Evolutionary conservation across 192 early-diverging fungal species (phyloP).

Genomic region (Backusella liffmaniae): DNA sequence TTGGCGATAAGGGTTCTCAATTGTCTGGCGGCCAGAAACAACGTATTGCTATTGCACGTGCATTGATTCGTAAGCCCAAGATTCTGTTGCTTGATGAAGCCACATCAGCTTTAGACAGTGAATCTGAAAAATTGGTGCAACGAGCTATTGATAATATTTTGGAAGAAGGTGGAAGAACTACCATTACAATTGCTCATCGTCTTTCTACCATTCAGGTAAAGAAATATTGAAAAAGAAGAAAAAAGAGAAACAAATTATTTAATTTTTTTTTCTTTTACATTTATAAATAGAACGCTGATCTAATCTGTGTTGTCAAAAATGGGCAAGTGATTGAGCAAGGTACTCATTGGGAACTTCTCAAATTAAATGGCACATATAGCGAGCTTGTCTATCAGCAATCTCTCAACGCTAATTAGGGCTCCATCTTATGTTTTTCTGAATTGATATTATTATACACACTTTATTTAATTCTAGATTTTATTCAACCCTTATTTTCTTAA

Average conservation of each 20-base stretch:
- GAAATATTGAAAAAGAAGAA: background rate
- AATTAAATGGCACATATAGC: constrained; percentile 54
- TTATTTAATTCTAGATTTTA: background rate
- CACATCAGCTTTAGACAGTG: constrained; percentile 70
- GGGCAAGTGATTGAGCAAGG: constrained; percentile 74
- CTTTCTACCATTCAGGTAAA: constrained; percentile 63
- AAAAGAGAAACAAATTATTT: constrained; percentile 40
- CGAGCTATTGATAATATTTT: constrained; percentile 66
- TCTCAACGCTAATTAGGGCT: constrained; percentile 32
- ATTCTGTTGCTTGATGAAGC: constrained; percentile 86
- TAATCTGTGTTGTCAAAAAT: constrained; percentile 80
- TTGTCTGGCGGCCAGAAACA: constrained; percentile 75
- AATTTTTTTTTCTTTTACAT: constrained; percentile 35
- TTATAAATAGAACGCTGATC: constrained; percentile 60
- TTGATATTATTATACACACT: background rate
- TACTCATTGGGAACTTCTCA: constrained; percentile 74
- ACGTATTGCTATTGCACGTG: constrained; percentile 86
- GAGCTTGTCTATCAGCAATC: constrained; percentile 66
- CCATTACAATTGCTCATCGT: constrained; percentile 74
- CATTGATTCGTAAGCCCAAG: constrained; percentile 83
- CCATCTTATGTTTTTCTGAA: background rate
- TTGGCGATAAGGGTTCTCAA: constrained; percentile 67
- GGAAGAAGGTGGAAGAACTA: constrained; percentile 61
- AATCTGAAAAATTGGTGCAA: constrained; percentile 71
- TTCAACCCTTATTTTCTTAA: background rate